Evolutionary conservation across 306 rosid genomes (phyloP).

Genomic region (Oemleria cerasiformis): DNA sequence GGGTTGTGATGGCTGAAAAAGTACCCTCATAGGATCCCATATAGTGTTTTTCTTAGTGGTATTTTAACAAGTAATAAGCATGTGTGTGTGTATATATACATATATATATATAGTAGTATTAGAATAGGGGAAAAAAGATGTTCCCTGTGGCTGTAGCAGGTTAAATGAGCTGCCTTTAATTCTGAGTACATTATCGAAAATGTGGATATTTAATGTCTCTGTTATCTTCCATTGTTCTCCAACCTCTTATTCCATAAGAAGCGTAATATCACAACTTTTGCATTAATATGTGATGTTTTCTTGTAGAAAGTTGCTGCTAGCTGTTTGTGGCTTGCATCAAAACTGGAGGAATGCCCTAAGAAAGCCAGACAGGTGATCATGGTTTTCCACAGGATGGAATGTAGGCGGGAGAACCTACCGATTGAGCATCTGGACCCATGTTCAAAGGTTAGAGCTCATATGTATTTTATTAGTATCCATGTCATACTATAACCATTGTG

Average conservation of each 20-base stretch:
- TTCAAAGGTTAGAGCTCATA: slow-evolving; percentile 64
- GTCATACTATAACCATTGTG: background rate
- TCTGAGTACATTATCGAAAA: too few relatives aligned
- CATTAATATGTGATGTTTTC: background rate
- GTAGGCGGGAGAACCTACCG: slow-evolving; percentile 82
- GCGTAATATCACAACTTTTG: background rate
- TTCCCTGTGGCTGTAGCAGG: background rate
- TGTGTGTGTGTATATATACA: background rate
- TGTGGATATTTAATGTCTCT: background rate
- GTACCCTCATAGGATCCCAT: background rate
- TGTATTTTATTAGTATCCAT: background rate
- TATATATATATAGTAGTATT: too few relatives aligned
- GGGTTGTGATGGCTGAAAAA: background rate
- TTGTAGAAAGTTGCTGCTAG: slow-evolving; percentile 97
- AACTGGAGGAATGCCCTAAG: slow-evolving; percentile 84
- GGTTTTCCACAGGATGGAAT: slow-evolving; percentile 94
- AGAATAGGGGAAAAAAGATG: background rate
- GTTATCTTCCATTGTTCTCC: background rate
- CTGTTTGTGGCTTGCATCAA: slow-evolving; percentile 95
- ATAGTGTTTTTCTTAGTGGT: background rate
- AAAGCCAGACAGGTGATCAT: slow-evolving; percentile 90
- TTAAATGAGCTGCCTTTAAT: background rate
- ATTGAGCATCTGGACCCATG: slow-evolving; percentile 71
- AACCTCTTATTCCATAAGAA: background rate
- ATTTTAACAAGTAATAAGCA: background rate